Evolutionary conservation across 805 yeast species (phyloP), one percentile per base, ranked within the genome.

Genomic region (Ogataea populi-albae): DNA sequence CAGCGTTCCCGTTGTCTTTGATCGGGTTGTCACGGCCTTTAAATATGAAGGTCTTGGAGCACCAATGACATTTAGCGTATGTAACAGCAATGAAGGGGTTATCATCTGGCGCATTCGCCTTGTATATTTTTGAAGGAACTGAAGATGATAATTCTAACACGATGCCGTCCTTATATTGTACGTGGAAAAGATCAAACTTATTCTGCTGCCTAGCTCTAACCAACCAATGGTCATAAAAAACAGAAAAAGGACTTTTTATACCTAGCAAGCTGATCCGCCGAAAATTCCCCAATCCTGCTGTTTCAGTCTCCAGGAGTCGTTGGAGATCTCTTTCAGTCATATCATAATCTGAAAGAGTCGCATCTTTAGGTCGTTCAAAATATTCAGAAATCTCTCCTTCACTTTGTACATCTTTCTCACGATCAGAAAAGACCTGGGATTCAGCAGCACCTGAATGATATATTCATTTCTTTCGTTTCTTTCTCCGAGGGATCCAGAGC

Each of bases 21-120:
- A 9, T 30, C 9, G 27, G 33, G 27, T 30, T 30, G 17, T 30
- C 26, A 14, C 25, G 33, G 11, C 33, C 33, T 21, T 30, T 30
- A 16, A 17, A 30, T 16, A 19, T 18, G 25, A 30, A 30, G 7
- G 26, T 30, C 16, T 30, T 30, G 10, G 33, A 16, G 16, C 33
- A 30, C 16, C 7, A 10, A n/a, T n/a, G 14, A 14, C 33, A 30
- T 30, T 19, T 30, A 10, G 33, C 33, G 14, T 11, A 30, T 6
- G 33, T 30, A 10, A 30, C 25, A n/a, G 33, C 33, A 9, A 20
- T 15, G 27, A 11, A 30, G 18, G 33, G 33, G 25, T 30, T 30
- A 12, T 15, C 25, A 6, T 7, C 26, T n/a, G 33, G 33, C 8
- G 33, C 25, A 6, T 20, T 9, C n/a, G 26, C 33, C 6, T 30